Base-by-base conservation (phyloP, 1,284 basidiomycete species). In the Boletus sp. region DNA sequence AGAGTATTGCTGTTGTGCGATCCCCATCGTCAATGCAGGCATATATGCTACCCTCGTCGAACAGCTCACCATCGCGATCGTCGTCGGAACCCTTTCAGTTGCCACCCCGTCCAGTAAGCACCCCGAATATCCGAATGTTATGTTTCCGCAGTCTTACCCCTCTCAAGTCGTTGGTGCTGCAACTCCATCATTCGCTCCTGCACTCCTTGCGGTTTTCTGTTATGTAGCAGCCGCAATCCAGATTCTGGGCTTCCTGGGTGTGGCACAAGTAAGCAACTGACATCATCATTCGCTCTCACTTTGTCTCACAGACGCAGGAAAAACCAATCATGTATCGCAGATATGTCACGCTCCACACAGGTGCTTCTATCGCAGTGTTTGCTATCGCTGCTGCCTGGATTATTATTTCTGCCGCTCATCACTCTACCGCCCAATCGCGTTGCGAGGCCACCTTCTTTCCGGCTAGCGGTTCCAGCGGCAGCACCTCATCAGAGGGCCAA, bases 21-120 rank as follows among this genome's bases (percentile, higher is more conserved):
- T 94, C 54, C 91, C 91, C 5, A 70, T 91, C 44, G 75, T 91
- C 53, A 94, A 95, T 69, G 77, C 82, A 51, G 93, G 93, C 29
- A 88, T 94, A 46, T 94, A 94, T 59, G 67, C 79, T n/a, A 78
- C 87, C 33, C 67, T 95, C 41, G 64, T 72, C 0, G 89, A 94
- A 63, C 91, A 94, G 68, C 74, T 88, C 40, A 71, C 79, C 17
- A 65, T 88, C 8, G 82, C 78, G 3, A 61, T 91, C 51, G 58
- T 87, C n/a, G 78, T 84, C 4, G 93, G 86, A 14, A 82, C 88
- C 5, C 73, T 94, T 23, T 79, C 88, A 7, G 64, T 96, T 17
- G 83, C 81, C 2, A 91, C 93, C 2, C 88, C 91, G 17, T 71
- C 74, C 8, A 87, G 91, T 91, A 56, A 67, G 86, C 17, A 22